Percentiles rank a stretch among this genome's conserved stretches.
Conservation (phyloP, 2,329 filamentous ascomycete genomes). For the Trichoderma hamatum region DNA sequence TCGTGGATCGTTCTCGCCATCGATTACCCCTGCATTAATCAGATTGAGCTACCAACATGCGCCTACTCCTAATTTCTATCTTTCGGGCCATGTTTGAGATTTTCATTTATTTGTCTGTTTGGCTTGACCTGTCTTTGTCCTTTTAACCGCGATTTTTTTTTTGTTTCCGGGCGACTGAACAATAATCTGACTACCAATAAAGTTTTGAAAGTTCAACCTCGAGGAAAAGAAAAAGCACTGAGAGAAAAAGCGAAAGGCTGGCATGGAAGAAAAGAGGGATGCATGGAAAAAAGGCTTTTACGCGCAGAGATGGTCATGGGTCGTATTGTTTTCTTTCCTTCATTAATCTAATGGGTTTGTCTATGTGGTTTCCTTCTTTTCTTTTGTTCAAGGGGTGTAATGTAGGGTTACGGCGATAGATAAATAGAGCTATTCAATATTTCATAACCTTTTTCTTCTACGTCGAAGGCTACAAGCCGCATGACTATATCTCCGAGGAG, state of each 20-base stretch:
- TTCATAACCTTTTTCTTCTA: background rate
- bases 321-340: background rate
- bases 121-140: background rate
- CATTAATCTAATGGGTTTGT: background rate
- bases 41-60: background rate
- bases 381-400: background rate
- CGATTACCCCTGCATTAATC: background rate
- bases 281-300: background rate
- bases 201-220: background rate
- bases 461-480: background rate
- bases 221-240: background rate
- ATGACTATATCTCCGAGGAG: background rate
- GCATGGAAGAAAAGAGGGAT: background rate
- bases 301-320: background rate
- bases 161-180: background rate
- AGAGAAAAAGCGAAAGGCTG: background rate
- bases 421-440: background rate
- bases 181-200: background rate
- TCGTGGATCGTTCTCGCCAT: background rate
- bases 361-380: background rate
- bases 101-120: background rate
- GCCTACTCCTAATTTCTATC: background rate
- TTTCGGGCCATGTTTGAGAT: background rate
- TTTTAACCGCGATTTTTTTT: background rate
- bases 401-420: background rate